phyloP scores from a whole-genome alignment of 495 filamentous ascomycete genomes.

The Neurospora hispaniola region DNA sequence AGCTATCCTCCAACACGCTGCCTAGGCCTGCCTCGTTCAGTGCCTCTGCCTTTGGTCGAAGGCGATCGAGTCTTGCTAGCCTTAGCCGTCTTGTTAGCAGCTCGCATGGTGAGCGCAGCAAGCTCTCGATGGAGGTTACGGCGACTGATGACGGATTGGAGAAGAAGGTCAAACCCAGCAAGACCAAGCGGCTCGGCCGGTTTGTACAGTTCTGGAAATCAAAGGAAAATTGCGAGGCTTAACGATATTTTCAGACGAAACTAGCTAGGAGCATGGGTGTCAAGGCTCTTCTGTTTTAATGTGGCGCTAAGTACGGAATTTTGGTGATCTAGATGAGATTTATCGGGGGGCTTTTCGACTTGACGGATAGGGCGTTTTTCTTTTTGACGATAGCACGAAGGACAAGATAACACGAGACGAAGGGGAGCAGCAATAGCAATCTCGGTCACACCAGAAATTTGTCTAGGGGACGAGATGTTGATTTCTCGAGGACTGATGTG shows the following conservation, averaged over 20 bases:
- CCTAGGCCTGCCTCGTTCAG: conserved; percentile 60
- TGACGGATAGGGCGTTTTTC: conserved; percentile 9
- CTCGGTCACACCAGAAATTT: background rate
- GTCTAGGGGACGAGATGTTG: conserved; percentile 13
- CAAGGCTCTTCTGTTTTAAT: background rate
- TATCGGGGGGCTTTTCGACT: conserved; percentile 13
- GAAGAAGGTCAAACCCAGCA: conserved; percentile 54
- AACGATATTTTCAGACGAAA: background rate
- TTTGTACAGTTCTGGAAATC: conserved; percentile 79
- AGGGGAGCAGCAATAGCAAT: background rate
- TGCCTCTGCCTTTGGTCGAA: conserved; percentile 54
- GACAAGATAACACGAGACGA: conserved; percentile 14
- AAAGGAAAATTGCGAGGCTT: conserved; percentile 24
- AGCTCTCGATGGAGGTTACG: conserved; percentile 61
- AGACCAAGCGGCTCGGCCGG: conserved; percentile 63
- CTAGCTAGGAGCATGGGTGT: background rate
- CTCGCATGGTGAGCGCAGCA: conserved; percentile 68
- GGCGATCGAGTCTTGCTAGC: conserved; percentile 76
- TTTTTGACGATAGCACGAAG: conserved; percentile 33
- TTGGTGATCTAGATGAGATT: conserved; percentile 1
- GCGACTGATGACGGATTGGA: conserved; percentile 40
- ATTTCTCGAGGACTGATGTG: conserved; percentile 16
- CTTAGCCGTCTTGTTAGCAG: conserved; percentile 73
- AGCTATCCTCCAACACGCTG: conserved; percentile 14
- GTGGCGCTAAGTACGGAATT: conserved; percentile 1